Base-by-base conservation (phyloP, 2,329 filamentous ascomycete genomes). In the Kalmusia sp. region DNA sequence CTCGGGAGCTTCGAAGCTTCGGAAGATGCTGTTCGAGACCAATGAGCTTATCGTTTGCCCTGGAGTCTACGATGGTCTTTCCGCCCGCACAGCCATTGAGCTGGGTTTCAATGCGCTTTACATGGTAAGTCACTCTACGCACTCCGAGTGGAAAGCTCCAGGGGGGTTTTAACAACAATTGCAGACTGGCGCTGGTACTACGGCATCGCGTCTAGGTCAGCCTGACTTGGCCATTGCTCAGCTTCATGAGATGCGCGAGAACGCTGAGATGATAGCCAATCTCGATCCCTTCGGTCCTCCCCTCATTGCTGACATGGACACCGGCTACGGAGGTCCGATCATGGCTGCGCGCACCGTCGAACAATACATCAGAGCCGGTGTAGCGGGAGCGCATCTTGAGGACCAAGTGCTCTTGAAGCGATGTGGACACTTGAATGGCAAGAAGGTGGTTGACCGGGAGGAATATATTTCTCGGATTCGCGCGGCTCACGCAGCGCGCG, bases 21-120 rank as follows among this genome's bases (percentile, higher is more conserved):
- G 57, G 15, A 49, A 52, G 35, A 56, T 59, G 53, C 31, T 59
- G 2, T 50, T 52, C 27, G 54, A 59, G 9, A 54, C 31, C n/a
- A 51, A 52, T 21, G 51, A 68, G 59, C 11, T 64, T 15, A 52
- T 88, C 38, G 77, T 87, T 6, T 83, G 80, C 33, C 85, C 85
- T 0, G 85, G 86, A 22, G 85, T 89, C 2, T 87, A 87, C 64
- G 86, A 89, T 74, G 86, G 86, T 9, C 78, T 88, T 40, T 83
- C 82, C 2, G 84, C 86, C 0, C 78, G 86, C 1, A 80, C 88
- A 49, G 84, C 85, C 2, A 76, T 87, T n/a, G 75, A 79, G 28
- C 74, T 82, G 1, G 85, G 85, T 8, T 88, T 87, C 61, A 80
- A 86, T 39, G 79, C 77, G 44, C 67, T 88, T 27, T 88, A 88